Base-by-base conservation (phyloP, 345 rosid species). In the Fremontodendron californicum region DNA sequence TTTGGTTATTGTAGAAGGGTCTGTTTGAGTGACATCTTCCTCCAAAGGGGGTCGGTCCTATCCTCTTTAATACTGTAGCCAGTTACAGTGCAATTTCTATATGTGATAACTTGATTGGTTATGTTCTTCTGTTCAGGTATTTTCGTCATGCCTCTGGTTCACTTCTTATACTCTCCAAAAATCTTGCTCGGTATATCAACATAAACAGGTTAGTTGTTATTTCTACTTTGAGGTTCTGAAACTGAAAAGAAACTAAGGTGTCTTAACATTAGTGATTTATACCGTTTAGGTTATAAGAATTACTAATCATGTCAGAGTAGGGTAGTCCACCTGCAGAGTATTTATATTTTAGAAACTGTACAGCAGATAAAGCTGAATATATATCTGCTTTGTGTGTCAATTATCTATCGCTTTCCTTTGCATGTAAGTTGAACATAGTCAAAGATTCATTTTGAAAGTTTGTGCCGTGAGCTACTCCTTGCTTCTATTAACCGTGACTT, bases 111-210 rank as follows among this genome's bases (percentile, higher is more conserved):
- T 25, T 54, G 69, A 70, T 65, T 65, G 4, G 3, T n/a, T n/a
- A n/a, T 57, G 2, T 74, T 75, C 71, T 67, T 72, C 67, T 76
- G 57, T 84, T 68, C 89, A 96, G 99, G 84, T 96, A 96, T 81
- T 96, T 96, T 61, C 90, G 94, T 58, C 99, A 96, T 80, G 98
- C 97, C 49, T 76, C 84, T 78, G 87, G 97, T 79, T 71, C 99
- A 45, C 84, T 94, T 60, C 9, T 92, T 54, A 85, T 92, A 58
- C 90, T 96, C 62, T 92, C 99, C 73, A 92, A 90, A 86, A 93
- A 88, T 82, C 80, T 96, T 82, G 98, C 92, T 31, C 93, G 81
- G 82, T 87, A 92, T 83, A 91, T 96, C 52, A 76, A 92, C 80
- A 79, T 94, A 77, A 96, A 96, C 97, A 96, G 99, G 99, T 92